Conservation (phyloP, 2,329 filamentous ascomycete genomes). For the Magnaporthales sp. region DNA sequence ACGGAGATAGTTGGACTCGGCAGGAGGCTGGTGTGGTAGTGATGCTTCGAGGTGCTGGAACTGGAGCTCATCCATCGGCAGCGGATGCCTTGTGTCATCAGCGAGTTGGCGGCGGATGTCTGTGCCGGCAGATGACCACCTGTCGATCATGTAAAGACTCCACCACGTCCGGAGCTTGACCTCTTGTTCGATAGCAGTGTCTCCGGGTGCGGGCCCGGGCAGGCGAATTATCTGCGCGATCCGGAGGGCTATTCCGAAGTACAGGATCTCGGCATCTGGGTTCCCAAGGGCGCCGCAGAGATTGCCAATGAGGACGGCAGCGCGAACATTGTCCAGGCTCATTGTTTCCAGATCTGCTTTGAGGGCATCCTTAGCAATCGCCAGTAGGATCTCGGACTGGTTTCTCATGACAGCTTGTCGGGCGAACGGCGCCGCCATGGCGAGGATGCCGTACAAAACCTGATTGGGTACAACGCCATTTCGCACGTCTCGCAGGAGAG, state of each 20-base stretch:
- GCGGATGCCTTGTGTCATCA: not conserved
- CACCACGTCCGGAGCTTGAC: slow-evolving; percentile 1
- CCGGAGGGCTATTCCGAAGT: not conserved
- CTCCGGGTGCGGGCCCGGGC: not conserved
- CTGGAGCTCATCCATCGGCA: slow-evolving; percentile 5
- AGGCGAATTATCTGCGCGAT: not conserved
- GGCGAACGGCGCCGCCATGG: not conserved
- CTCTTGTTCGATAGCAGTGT: not conserved
- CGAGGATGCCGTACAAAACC: not conserved
- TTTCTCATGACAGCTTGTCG: not conserved
- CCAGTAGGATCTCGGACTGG: not conserved
- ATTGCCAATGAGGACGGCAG: not conserved
- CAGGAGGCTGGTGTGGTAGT: too few relatives aligned
- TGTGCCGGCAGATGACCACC: slow-evolving; percentile 3
- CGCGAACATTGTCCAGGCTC: not conserved
- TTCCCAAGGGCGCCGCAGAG: not conserved
- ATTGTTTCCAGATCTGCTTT: not conserved
- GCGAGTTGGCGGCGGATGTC: not conserved
- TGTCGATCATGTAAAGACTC: slow-evolving; percentile 6
- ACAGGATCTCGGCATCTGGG: not conserved
- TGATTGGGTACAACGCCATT: not conserved
- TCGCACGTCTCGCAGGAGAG: not conserved
- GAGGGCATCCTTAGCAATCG: not conserved
- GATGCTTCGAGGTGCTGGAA: not conserved
- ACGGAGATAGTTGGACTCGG: not conserved